phyloP scores from a whole-genome alignment of 208 protist species.

The Leishmania braziliensis region DNA sequence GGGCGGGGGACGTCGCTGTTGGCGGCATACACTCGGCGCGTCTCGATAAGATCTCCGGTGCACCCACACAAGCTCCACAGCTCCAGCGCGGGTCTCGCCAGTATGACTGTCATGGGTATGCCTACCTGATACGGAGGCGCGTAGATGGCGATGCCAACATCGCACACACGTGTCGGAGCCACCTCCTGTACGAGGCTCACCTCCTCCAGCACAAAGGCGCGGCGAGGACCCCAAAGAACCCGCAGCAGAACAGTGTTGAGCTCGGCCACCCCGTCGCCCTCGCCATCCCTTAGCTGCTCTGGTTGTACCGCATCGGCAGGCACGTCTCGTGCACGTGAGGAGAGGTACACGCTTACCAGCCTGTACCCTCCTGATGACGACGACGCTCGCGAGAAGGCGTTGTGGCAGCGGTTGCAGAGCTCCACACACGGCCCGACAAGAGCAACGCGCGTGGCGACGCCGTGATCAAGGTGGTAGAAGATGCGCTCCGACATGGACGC shows the following conservation, averaged over 20 bases:
- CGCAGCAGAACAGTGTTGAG: slow-evolving; percentile 48
- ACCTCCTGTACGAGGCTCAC: slow-evolving; percentile 37
- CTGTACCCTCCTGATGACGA: slow-evolving; percentile 3
- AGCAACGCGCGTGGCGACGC: slow-evolving; percentile 43
- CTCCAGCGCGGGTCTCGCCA: slow-evolving; percentile 50
- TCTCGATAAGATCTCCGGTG: slow-evolving; percentile 42
- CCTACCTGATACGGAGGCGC: slow-evolving; percentile 25
- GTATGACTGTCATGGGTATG: slow-evolving; percentile 31
- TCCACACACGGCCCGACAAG: slow-evolving; percentile 67
- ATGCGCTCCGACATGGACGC: slow-evolving; percentile 3
- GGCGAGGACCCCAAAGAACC: slow-evolving; percentile 29
- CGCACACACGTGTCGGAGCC: slow-evolving; percentile 50
- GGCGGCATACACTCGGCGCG: slow-evolving; percentile 34
- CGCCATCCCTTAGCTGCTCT: not conserved
- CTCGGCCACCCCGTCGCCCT: slow-evolving; percentile 23
- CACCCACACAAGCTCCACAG: slow-evolving; percentile 46
- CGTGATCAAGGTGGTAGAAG: slow-evolving; percentile 47
- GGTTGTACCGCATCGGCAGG: not conserved
- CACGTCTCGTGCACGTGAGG: slow-evolving; percentile 39
- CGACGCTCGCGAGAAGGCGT: slow-evolving; percentile 12
- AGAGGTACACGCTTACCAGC: slow-evolving; percentile 44
- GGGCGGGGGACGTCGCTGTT: slow-evolving; percentile 20
- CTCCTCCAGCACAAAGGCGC: slow-evolving; percentile 48
- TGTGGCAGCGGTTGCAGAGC: slow-evolving; percentile 60
- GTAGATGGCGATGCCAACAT: slow-evolving; percentile 43